These are phyloP conservation scores for Leishmania braziliensis DNA, from an alignment of 208 protist genomes.

Conservation along the genomic window DNA sequence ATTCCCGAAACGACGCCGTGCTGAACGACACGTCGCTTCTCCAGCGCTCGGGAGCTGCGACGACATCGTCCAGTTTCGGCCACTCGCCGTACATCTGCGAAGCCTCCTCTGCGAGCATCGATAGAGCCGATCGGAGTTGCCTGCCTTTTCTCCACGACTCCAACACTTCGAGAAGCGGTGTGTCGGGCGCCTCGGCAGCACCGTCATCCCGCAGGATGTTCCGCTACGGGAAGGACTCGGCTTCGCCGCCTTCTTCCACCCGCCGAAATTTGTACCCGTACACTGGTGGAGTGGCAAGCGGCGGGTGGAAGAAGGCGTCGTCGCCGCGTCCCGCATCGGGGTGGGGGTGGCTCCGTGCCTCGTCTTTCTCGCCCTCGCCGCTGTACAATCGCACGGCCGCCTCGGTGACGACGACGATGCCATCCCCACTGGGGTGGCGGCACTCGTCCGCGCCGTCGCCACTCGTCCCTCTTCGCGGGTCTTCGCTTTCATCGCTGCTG, in stretches of 20 bases:
- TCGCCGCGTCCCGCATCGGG: neutral
- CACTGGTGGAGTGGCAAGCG: neutral
- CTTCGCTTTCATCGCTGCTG: slow-evolving; percentile 24
- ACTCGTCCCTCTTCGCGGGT: neutral
- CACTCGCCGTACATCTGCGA: neutral
- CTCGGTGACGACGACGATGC: no score
- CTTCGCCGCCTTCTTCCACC: neutral
- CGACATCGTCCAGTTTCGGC: neutral
- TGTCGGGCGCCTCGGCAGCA: neutral
- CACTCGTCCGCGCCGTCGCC: slow-evolving; percentile 3
- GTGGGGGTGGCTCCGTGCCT: neutral
- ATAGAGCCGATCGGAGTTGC: neutral
- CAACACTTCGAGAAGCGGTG: neutral
- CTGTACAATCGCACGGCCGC: neutral
- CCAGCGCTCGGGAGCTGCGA: neutral
- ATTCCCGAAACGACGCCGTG: neutral
- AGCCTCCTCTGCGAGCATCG: neutral
- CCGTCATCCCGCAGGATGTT: neutral
- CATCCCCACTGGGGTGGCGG: slow-evolving; percentile 12
- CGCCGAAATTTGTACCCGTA: neutral
- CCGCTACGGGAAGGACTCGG: slow-evolving; percentile 11
- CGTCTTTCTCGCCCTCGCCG: neutral
- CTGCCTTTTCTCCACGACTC: neutral
- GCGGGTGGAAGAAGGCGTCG: neutral
- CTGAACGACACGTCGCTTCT: neutral